Conservation (phyloP, 352 stramenopile species). For the Globisporangium nagaii region DNA sequence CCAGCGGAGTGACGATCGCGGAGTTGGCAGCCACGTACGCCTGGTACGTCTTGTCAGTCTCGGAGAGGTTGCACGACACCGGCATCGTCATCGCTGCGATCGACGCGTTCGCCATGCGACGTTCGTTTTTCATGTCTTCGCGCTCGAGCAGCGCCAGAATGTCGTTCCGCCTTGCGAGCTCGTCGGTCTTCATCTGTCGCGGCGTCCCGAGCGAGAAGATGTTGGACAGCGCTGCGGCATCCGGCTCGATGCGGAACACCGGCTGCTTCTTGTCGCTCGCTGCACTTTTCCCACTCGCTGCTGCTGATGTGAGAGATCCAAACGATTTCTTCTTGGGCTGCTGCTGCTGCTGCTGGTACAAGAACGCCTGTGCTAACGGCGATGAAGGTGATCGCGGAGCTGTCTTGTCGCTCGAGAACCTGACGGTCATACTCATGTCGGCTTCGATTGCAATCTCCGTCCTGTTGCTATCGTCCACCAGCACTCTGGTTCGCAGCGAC, state of each 20-base stretch:
- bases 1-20: conserved; percentile 10
- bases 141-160: conserved; percentile 42
- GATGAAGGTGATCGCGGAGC: not conserved
- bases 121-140: conserved; percentile 18
- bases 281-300: not conserved
- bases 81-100: conserved; percentile 27
- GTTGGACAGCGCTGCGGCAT: conserved; percentile 35
- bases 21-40: conserved; percentile 37
- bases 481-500: conserved; percentile 6
- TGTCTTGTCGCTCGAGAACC: not conserved
- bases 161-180: conserved; percentile 46
- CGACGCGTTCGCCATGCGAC: conserved; percentile 24
- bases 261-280: conserved; percentile 1
- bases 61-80: conserved; percentile 6
- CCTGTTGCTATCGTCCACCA: not conserved
- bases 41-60: conserved; percentile 26
- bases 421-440: not conserved
- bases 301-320: not conserved
- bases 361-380: not conserved
- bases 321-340: conserved; percentile 4
- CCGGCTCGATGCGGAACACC: conserved; percentile 8
- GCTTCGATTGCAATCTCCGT: not conserved
- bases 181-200: conserved; percentile 34
- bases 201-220: conserved; percentile 61
- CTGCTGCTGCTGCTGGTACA: not conserved